A percentile compares a stretch with the other conserved stretches of the same genome.
Conservation (phyloP, 2,329 filamentous ascomycete species). For the Paracorniculantispora psalliotae region DNA sequence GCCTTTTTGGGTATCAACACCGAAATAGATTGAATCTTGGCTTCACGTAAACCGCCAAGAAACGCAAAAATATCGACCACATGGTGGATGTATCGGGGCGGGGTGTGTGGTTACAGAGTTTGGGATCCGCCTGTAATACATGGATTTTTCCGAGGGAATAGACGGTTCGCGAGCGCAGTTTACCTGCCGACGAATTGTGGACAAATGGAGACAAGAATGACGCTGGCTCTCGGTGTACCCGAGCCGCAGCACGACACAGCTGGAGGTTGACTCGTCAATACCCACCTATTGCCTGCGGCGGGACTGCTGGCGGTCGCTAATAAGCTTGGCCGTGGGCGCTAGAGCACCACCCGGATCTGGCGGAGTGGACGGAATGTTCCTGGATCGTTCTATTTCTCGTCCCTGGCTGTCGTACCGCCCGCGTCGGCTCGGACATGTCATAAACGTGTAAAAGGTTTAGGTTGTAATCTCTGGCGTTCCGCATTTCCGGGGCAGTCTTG, state of each 20-base stretch:
- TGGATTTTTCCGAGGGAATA: background rate
- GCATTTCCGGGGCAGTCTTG: background rate
- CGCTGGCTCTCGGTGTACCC: background rate
- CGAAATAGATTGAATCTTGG: background rate
- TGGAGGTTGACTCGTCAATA: background rate
- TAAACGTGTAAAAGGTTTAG: background rate
- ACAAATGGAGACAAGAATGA: background rate
- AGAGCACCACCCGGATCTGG: background rate
- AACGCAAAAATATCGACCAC: background rate
- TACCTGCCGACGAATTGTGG: background rate
- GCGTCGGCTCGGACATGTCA: background rate
- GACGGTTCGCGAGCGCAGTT: background rate
- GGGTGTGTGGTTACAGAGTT: background rate
- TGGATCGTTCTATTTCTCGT: conserved; percentile 2
- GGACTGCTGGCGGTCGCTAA: background rate
- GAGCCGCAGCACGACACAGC: background rate
- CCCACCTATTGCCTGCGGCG: background rate
- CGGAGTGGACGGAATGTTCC: conserved; percentile 5
- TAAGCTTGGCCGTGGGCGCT: background rate
- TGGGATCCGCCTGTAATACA: background rate
- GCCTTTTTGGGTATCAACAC: background rate
- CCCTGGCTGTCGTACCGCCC: background rate
- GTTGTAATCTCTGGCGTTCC: background rate
- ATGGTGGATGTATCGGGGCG: background rate
- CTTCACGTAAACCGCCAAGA: background rate